Percentiles rank a stretch among this genome's conserved stretches.
These are phyloP conservation scores for Phanerochaete carnosa DNA, from an alignment of 768 basidiomycete genomes.

Conservation along the genomic window DNA sequence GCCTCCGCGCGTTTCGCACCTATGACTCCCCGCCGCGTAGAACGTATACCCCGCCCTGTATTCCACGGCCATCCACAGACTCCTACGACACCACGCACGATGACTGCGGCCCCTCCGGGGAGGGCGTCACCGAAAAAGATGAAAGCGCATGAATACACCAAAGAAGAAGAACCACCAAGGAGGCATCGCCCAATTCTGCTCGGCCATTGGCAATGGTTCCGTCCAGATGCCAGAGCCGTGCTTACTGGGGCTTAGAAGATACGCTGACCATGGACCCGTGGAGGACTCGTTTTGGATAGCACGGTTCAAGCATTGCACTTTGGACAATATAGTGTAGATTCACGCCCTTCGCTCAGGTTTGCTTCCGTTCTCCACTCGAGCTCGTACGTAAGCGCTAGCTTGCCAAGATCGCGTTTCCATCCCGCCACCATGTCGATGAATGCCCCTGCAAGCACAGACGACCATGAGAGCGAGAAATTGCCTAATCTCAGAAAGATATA, in stretches of 20 bases:
- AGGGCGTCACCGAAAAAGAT: neutral
- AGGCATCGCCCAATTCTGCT: conserved; percentile 21
- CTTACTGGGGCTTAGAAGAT: neutral
- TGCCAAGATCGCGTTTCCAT: no score
- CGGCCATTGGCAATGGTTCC: conserved; percentile 24
- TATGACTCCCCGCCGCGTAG: neutral
- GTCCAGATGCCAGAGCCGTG: conserved; percentile 16
- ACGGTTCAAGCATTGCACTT: no score
- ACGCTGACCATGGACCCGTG: no score
- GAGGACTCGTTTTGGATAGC: no score
- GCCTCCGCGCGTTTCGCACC: neutral
- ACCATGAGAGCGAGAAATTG: no score
- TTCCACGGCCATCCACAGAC: neutral
- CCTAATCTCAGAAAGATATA: no score
- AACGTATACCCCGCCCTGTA: neutral
- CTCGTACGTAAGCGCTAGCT: no score
- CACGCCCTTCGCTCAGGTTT: no score
- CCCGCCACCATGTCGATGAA: no score
- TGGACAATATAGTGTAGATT: no score
- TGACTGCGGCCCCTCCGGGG: neutral
- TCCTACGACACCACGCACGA: neutral
- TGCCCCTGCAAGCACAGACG: no score
- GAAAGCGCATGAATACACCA: neutral
- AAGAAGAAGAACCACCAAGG: conserved; percentile 10
- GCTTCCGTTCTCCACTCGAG: no score